Percentiles rank a stretch among this genome's conserved stretches.
These are phyloP conservation scores for Macrocybe gigantea DNA, from an alignment of 768 basidiomycete genomes.

Conservation along the genomic window DNA sequence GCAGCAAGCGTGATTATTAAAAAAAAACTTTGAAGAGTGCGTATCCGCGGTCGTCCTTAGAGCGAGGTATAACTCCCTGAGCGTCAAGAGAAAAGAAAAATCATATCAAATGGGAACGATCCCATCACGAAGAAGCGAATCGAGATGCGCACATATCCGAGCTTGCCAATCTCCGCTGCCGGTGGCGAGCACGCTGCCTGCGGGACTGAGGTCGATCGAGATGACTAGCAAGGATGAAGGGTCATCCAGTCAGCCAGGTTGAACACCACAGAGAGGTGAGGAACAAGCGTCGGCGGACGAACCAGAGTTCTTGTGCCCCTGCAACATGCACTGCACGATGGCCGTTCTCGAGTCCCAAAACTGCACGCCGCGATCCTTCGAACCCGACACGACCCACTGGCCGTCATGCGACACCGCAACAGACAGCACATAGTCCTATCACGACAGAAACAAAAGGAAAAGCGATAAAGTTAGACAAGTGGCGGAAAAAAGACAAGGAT, in stretches of 20 bases:
- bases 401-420: slow-evolving; percentile 82
- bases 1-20: too few relatives aligned
- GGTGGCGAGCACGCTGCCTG: slow-evolving; percentile 40
- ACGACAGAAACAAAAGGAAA: neutral
- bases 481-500: slow-evolving; percentile 24
- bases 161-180: slow-evolving; percentile 51
- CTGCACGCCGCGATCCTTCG: slow-evolving; percentile 93
- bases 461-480: slow-evolving; percentile 25
- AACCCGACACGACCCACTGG: slow-evolving; percentile 89
- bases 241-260: slow-evolving; percentile 19
- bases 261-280: neutral
- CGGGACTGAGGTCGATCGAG: slow-evolving; percentile 42
- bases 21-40: too few relatives aligned
- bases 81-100: too few relatives aligned
- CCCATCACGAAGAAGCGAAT: slow-evolving; percentile 78
- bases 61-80: too few relatives aligned
- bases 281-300: slow-evolving; percentile 13
- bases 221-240: slow-evolving; percentile 29
- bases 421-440: slow-evolving; percentile 53
- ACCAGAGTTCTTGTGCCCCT: slow-evolving; percentile 59
- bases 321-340: slow-evolving; percentile 88
- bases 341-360: slow-evolving; percentile 81
- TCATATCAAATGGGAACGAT: slow-evolving; percentile 26
- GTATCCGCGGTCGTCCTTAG: too few relatives aligned
- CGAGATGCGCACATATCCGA: slow-evolving; percentile 56